Evolutionary conservation across 2,329 filamentous ascomycete genomes (phyloP), one percentile per base, ranked within the genome.

Genomic region (Xylaria digitata): DNA sequence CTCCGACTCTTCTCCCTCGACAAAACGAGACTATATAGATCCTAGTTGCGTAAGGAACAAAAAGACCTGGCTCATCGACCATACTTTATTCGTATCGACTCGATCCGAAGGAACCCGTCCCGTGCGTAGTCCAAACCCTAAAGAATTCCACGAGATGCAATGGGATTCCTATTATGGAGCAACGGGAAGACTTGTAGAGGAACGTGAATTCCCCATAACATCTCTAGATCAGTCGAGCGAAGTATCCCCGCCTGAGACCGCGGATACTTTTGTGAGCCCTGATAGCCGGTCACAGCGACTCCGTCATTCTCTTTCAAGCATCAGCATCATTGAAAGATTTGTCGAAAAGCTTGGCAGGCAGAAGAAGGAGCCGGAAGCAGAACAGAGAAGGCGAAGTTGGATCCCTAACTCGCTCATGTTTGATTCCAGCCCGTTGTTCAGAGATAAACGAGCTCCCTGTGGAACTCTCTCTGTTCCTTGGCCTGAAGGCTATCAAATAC

Each of bases 61-160:
- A 46, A 82, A 81, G 65, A 75, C 76, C 45, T 83, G 81, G 81
- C 75, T 80, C 61, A 81, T 82, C 58, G 80, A 82, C 58, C 77
- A 82, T 64, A 82, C 80, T 13, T 77, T 81, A 68, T 82, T 80
- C 58, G 76, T 81, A 21, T 82, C 81, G 26, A 79, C 80, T 6
- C 76, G 77, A 7, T 74, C 73, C 21, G 73, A 75, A 32, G 81
- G 80, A 3, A 82, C 81, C 45, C 75, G 77, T 4, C 75, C 79
- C 19, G 74, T 81, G 54, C 75, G 77, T 34, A 77, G 75, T 60
- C 75, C 80, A 13, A 80, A 77, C 26, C 76, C 81, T 11, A 78
- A 78, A 32, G 76, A 81, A 32, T 80, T 82, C 49, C 80, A 82
- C 26, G 78, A 81, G 62, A 78, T 80, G 73, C 80, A 82, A 66